These are phyloP conservation scores for Pilasporangium apinafurcum DNA, from an alignment of 352 stramenopile genomes.

Conservation along the genomic window DNA sequence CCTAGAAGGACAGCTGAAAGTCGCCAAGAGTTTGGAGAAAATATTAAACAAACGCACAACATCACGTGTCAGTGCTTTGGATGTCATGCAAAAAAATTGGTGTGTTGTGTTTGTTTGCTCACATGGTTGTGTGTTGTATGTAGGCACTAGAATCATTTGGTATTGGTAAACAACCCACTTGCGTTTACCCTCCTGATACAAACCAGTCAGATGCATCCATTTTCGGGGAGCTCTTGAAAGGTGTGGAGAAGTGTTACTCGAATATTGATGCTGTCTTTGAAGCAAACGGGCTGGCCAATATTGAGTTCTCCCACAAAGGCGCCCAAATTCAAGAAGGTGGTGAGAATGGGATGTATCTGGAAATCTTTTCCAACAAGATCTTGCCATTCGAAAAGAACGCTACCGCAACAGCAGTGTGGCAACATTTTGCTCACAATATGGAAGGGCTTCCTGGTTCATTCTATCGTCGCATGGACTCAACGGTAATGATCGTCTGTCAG, in stretches of 20 bases:
- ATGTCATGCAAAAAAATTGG: too few species aligned
- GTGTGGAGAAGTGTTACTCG: not conserved
- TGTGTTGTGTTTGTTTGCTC: too few species aligned
- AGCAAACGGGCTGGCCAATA: conserved; percentile 1
- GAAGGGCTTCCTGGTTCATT: conserved; percentile 3
- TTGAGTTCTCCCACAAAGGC: conserved; percentile 4
- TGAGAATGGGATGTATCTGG: conserved; percentile 19
- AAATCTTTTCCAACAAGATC: conserved; percentile 28
- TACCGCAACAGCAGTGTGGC: conserved; percentile 24
- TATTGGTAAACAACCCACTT: too few species aligned
- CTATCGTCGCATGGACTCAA: too few species aligned
- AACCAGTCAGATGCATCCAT: too few species aligned
- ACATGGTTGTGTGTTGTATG: too few species aligned
- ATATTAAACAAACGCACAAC: too few species aligned
- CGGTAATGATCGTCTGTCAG: too few species aligned
- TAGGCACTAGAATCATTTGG: not conserved
- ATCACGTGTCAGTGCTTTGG: too few species aligned
- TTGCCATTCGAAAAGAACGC: conserved; percentile 32
- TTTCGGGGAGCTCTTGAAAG: conserved; percentile 20
- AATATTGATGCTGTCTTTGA: conserved; percentile 5
- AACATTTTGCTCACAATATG: conserved; percentile 19
- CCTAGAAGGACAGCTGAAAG: conserved; percentile 36
- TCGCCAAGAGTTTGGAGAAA: conserved; percentile 38
- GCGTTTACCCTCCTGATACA: too few species aligned
- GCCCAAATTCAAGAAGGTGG: conserved; percentile 4